These are phyloP conservation scores for Plantago elongata DNA, from an alignment of 257 asterid species.

Conservation along the genomic window DNA sequence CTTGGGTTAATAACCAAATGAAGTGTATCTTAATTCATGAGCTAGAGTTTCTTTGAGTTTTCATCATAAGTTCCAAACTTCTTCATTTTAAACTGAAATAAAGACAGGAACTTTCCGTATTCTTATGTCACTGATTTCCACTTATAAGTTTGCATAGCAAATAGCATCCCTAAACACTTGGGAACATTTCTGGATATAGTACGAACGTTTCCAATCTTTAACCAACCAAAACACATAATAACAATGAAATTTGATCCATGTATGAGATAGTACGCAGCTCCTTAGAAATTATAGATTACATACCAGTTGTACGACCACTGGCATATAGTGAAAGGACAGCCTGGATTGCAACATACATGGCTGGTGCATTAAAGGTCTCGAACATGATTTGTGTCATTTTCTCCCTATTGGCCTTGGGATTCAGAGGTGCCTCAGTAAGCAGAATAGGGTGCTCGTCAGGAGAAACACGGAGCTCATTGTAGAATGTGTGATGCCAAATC, in stretches of 20 bases:
- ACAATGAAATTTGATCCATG: too few relatives aligned
- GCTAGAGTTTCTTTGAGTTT: not conserved
- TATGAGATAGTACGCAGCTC: not conserved
- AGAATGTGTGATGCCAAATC: conserved; percentile 47
- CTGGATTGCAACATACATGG: conserved; percentile 50
- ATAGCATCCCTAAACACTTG: too few relatives aligned
- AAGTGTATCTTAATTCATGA: not conserved
- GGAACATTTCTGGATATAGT: too few relatives aligned
- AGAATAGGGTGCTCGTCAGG: conserved; percentile 45
- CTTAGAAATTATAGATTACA: not conserved
- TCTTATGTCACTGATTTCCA: too few relatives aligned
- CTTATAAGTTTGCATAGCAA: too few relatives aligned
- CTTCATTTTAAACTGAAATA: too few relatives aligned
- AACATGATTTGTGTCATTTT: conserved; percentile 50
- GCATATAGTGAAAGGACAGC: conserved; percentile 47
- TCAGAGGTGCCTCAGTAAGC: conserved; percentile 42
- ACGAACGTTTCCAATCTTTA: too few relatives aligned
- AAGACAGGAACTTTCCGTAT: too few relatives aligned
- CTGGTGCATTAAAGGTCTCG: conserved; percentile 42
- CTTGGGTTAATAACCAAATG: not conserved
- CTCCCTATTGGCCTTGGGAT: conserved; percentile 44
- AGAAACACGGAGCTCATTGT: conserved; percentile 43
- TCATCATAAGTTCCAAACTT: too few relatives aligned
- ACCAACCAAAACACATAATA: too few relatives aligned
- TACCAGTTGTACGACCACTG: conserved; percentile 48